phyloP scores from a whole-genome alignment of 2,329 filamentous ascomycete species.

The Paecilomyces formosus region DNA sequence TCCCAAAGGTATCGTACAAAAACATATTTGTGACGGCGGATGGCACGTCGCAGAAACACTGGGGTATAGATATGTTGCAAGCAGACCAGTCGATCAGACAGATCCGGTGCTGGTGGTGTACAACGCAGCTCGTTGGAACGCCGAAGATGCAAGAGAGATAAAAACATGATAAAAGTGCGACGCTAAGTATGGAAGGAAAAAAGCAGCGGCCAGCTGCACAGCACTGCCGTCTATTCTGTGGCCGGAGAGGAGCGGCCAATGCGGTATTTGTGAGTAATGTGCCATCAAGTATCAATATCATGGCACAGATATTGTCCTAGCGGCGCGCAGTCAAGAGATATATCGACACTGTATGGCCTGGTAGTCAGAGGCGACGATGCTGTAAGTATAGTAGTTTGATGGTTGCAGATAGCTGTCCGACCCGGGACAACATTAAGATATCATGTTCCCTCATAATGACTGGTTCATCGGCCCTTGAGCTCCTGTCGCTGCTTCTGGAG shows the following conservation, averaged over 20 bases:
- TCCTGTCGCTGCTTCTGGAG: not conserved
- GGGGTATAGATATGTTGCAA: not conserved
- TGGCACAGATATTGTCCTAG: not conserved
- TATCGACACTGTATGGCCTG: not conserved
- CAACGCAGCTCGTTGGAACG: not conserved
- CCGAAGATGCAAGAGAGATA: not conserved
- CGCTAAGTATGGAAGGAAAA: not conserved
- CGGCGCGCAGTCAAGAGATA: not conserved
- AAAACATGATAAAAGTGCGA: not conserved
- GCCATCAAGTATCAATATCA: not conserved
- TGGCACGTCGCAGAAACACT: not conserved
- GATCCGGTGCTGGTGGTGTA: not conserved
- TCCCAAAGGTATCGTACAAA: not conserved
- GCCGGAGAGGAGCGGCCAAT: not conserved
- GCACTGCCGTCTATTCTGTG: not conserved
- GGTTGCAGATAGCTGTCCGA: not conserved
- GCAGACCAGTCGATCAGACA: not conserved
- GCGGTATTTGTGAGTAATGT: not conserved
- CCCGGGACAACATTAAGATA: not conserved
- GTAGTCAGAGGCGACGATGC: not conserved
- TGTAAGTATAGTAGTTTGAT: not conserved
- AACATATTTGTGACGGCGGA: not conserved
- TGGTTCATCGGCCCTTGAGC: not conserved
- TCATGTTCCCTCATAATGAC: not conserved
- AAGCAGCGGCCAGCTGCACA: not conserved